phyloP scores from a whole-genome alignment of 2,329 filamentous ascomycete species.

The Talaromyces pinophilus region DNA sequence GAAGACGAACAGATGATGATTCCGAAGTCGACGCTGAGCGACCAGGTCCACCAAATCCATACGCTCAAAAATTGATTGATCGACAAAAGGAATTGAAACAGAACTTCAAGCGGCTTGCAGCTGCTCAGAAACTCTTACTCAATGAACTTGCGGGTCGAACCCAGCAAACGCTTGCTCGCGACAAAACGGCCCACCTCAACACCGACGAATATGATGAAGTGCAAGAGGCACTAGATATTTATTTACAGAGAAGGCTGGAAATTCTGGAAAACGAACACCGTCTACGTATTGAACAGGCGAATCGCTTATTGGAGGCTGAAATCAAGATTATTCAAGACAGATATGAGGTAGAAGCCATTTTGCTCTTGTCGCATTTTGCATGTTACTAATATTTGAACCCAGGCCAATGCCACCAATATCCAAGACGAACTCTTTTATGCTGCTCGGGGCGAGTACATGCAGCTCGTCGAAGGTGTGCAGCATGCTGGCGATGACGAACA shows the following conservation, averaged over 20 bases:
- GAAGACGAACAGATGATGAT: conserved; percentile 33
- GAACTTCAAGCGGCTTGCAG: conserved; percentile 45
- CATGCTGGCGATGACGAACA: conserved; percentile 46
- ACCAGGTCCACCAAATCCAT: conserved; percentile 40
- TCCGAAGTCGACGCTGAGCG: conserved; percentile 33
- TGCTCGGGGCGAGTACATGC: conserved; percentile 44
- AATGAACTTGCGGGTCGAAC: conserved; percentile 43
- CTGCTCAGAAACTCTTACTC: conserved; percentile 44
- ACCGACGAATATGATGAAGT: conserved; percentile 39
- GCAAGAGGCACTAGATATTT: conserved; percentile 34
- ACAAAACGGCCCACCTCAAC: conserved; percentile 44
- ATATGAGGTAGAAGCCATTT: conserved; percentile 31
- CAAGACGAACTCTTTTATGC: conserved; percentile 44
- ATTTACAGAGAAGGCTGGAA: conserved; percentile 33
- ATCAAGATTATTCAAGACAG: conserved; percentile 37
- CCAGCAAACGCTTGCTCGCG: conserved; percentile 41
- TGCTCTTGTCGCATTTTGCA: not conserved
- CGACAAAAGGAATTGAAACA: conserved; percentile 47
- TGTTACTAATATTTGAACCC: conserved; percentile 7
- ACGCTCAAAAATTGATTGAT: conserved; percentile 42
- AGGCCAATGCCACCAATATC: conserved; percentile 34
- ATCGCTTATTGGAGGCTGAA: conserved; percentile 35
- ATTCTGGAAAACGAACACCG: conserved; percentile 38
- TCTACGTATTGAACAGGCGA: conserved; percentile 34
- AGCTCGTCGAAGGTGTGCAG: conserved; percentile 41